Evolutionary conservation across 768 basidiomycete genomes (phyloP).

Genomic region (Omphalotus guepiniiformis): DNA sequence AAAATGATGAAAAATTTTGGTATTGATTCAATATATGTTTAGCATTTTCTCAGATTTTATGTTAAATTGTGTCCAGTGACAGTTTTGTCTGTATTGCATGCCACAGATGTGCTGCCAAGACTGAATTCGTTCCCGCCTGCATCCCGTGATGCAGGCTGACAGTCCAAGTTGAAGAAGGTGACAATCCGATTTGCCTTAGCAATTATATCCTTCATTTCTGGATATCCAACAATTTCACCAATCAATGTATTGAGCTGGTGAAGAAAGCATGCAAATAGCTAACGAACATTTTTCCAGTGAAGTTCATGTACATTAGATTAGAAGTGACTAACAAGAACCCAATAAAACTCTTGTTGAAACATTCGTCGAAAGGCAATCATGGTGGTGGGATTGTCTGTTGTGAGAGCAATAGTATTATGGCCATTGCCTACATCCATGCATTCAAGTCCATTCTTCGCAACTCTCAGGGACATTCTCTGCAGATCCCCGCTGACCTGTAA

Average conservation of each 20-base stretch:
- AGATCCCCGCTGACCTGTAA: constrained; percentile 17
- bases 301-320: too few relatives aligned
- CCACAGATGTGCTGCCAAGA: too few relatives aligned
- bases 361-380: constrained; percentile 24
- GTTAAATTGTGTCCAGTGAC: too few relatives aligned
- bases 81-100: too few relatives aligned
- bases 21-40: too few relatives aligned
- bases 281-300: too few relatives aligned
- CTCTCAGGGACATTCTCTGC: constrained; percentile 20
- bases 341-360: constrained; percentile 16
- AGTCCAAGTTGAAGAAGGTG: too few relatives aligned
- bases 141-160: too few relatives aligned
- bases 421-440: constrained; percentile 18
- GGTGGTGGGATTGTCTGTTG: constrained; percentile 28
- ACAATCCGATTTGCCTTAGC: not conserved
- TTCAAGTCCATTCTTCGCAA: constrained; percentile 13
- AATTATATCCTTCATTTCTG: constrained; percentile 16
- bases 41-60: too few relatives aligned
- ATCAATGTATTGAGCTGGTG: constrained; percentile 21
- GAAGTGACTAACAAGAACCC: too few relatives aligned
- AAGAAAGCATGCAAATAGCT: constrained; percentile 20
- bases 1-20: too few relatives aligned
- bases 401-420: constrained; percentile 18
- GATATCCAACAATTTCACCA: constrained; percentile 18
- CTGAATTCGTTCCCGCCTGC: too few relatives aligned